Percentiles rank a stretch among this genome's conserved stretches.
phyloP scores from a whole-genome alignment of 345 rosid genomes.

The Ceriops zippeliana region DNA sequence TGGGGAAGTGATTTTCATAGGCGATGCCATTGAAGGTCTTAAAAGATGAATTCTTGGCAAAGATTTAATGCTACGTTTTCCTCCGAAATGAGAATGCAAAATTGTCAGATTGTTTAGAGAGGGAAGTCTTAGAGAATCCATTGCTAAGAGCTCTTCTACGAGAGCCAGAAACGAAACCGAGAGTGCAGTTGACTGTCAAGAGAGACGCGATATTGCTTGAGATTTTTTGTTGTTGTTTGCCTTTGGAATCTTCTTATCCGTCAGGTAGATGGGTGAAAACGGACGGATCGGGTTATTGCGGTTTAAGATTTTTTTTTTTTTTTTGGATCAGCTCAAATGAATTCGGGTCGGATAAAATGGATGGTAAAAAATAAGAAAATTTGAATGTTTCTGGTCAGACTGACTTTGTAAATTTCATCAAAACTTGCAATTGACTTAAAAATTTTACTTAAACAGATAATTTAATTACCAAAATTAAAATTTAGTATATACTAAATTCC shows the following conservation, averaged over 20 bases:
- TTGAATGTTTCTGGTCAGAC: too few relatives aligned
- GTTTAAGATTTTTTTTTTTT: too few relatives aligned
- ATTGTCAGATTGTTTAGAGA: conserved; percentile 23
- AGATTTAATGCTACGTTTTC: conserved; percentile 9
- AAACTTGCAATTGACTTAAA: too few relatives aligned
- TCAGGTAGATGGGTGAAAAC: too few relatives aligned
- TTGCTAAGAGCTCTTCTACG: conserved; percentile 1
- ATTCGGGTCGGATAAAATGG: too few relatives aligned
- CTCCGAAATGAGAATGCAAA: conserved; percentile 13
- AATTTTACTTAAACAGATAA: too few relatives aligned
- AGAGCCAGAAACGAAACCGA: not conserved
- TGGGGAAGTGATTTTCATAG: conserved; percentile 19
- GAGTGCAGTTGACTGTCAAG: not conserved
- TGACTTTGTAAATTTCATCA: too few relatives aligned
- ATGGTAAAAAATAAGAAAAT: too few relatives aligned
- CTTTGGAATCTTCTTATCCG: not conserved
- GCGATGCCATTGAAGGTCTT: conserved; percentile 18
- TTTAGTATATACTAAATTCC: not conserved
- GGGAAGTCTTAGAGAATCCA: conserved; percentile 47
- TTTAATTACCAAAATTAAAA: not conserved
- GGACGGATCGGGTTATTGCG: too few relatives aligned
- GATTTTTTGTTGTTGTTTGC: not conserved
- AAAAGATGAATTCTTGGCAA: conserved; percentile 16
- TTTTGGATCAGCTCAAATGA: too few relatives aligned
- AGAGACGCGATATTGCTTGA: not conserved